Percentiles rank a stretch among this genome's conserved stretches.
These are phyloP conservation scores for Cadophora luteo-olivacea DNA, from an alignment of 2,329 filamentous ascomycete species.

Conservation along the genomic window DNA sequence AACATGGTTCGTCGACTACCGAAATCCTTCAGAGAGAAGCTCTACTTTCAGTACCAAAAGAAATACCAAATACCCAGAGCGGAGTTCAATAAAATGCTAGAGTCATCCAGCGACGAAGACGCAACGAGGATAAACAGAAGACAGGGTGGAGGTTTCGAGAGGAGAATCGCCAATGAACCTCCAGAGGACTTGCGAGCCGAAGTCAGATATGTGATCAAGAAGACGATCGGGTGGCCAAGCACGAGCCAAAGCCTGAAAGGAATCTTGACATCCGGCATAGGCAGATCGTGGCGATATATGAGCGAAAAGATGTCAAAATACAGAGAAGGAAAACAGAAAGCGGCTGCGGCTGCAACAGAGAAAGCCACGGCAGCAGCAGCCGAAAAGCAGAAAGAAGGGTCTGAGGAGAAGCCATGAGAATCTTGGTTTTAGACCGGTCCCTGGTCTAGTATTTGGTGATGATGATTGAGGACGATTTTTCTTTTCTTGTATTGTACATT, in stretches of 20 bases:
- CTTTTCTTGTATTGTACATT: slow-evolving; percentile 24
- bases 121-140: slow-evolving; percentile 72
- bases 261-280: slow-evolving; percentile 76
- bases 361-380: slow-evolving; percentile 25
- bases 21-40: slow-evolving; percentile 81
- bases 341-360: slow-evolving; percentile 28
- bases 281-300: slow-evolving; percentile 75
- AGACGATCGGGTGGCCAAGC: slow-evolving; percentile 92
- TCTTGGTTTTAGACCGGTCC: not conserved
- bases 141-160: slow-evolving; percentile 85
- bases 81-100: slow-evolving; percentile 86
- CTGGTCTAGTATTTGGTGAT: too few relatives aligned
- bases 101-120: slow-evolving; percentile 74
- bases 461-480: slow-evolving; percentile 26
- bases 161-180: slow-evolving; percentile 77
- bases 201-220: slow-evolving; percentile 78
- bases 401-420: slow-evolving; percentile 19
- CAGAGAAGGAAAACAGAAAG: slow-evolving; percentile 43
- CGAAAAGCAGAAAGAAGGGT: slow-evolving; percentile 20
- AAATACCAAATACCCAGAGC: slow-evolving; percentile 84
- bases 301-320: slow-evolving; percentile 80
- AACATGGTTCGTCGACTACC: slow-evolving; percentile 97
- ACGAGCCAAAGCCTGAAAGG: slow-evolving; percentile 88
- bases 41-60: slow-evolving; percentile 95
- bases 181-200: slow-evolving; percentile 70